Evolutionary conservation across 2,329 filamentous ascomycete genomes (phyloP), one percentile per base, ranked within the genome.

Genomic region (Talaromyces sp.): DNA sequence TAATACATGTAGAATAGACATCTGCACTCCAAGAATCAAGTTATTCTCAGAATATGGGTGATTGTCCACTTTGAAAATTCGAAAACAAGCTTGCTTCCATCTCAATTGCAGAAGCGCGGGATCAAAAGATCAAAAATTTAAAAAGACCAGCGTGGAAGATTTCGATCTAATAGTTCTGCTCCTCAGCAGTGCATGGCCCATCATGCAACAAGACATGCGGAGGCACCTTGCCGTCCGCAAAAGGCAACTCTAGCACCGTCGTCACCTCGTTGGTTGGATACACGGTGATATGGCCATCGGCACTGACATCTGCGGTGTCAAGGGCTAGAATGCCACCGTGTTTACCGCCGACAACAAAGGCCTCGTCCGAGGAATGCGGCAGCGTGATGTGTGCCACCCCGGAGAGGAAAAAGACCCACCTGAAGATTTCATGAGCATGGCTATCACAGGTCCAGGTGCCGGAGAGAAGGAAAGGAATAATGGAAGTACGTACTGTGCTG

Each of bases 301-400:
- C 63, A 17, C 49, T 53, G 3, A 77, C 73, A 52, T 76, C 75
- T 2, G 66, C 66, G 4, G 76, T 80, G 62, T 82, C 80, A 4
- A 76, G 72, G 0, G 76, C 78, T 10, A 80, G 70, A 36, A 81
- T 71, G 5, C 76, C 69, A 0, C 79, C 78, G 36, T 77, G 70
- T 56, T 73, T 72, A 1, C 79, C 78, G 8, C 78, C 78, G 0
- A 65, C 47, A 7, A 81, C 62, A 66, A 69, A 75, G 0, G 72
- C 76, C 58, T 76, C 72, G 19, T 72, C 67, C 0, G 68, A 72
- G 7, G 72, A 70, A 64, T 76, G 72, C 7, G 78, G 77, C 0
- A 81, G 65, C 3, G 74, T 79, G 60, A 81, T 72, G 59, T 78
- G 75, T 1, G 73, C 73, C 17, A 76, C 51, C 0, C 80, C 80